Evolutionary conservation across 306 rosid genomes (phyloP), one percentile per base, ranked within the genome.

Genomic region (Pachyrhizus erosus): DNA sequence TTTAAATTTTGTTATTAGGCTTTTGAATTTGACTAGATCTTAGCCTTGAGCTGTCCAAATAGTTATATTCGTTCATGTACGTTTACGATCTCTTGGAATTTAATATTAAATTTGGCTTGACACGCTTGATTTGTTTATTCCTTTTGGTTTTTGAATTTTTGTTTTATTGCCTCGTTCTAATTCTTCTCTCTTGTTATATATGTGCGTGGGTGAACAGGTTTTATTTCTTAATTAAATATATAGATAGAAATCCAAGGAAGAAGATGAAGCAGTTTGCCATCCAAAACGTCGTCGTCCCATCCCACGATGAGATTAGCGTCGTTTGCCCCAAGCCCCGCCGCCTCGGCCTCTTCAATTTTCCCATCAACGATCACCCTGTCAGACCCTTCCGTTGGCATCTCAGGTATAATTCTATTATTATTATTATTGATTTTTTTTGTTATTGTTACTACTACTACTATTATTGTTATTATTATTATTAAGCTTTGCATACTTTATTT

Each of bases 311-410:
- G 84, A 84, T 90, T 83, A 85, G 87, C 33, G 81, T 95, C 23
- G 86, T 93, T 74, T 96, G 99, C 31, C 99, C 99, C 57, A 93
- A 93, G 75, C 98, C 99, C 5, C 99, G 99, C 84, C 98, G 97
- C 31, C 75, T 82, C 21, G 90, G 92, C 76, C 83, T 91, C 51
- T 70, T 87, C 10, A 94, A 87, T 68, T 67, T 86, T 48, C 58
- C 87, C 51, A 81, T 82, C 23, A 87, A 87, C 83, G 96, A 95
- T 52, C 86, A 73, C 29, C 88, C 93, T 0, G 24, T 73, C 48
- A 80, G 89, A 80, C 62, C 92, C 37, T 82, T 87, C 75, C 76
- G 98, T 14, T 90, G 97, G 91, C 89, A 93, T 66, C 80, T 91
- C 45, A 86, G 92, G 99, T 92, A 52, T 80, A 20, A 24, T n/a